Evolutionary conservation across 2,329 filamentous ascomycete species (phyloP), one percentile per base, ranked within the genome.

Genomic region (Aspergillus amoenus): DNA sequence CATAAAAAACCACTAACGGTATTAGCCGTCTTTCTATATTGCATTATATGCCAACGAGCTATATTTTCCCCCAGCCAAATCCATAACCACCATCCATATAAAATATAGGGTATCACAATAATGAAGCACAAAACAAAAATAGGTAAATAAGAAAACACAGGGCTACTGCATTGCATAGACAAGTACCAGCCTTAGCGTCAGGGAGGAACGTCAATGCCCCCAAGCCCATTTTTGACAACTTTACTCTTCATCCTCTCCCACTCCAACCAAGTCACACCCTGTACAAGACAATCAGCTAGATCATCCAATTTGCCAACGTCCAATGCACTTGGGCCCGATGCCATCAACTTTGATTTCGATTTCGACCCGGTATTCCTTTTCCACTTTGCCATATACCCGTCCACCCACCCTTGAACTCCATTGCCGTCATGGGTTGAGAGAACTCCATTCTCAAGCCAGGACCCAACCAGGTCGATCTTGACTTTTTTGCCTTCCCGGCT

Each of bases 271-370:
- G 89, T 87, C 57, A 91, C 79, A 2, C 86, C 91, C 71, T 95
- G 91, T 53, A 94, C 70, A 24, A 94, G 75, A 69, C 87, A 89
- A 76, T 95, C 91, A 0, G 90, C 88, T 49, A 95, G 74, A 76
- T 95, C 91, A 72, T 95, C 91, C 52, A 93, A 72, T 73, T 94
- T 94, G n/a, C 67, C 70, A 34, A 73, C 64, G 37, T 62, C 45
- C 37, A 12, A 44, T 62, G 68, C 52, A 42, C 8, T 13, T 27
- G 43, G 22, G n/a, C n/a, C 22, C 27, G 43, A 3, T 3, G n/a
- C 7, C 18, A 18, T 22, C 27, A 18, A 11, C 11, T 48, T 47
- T 9, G 42, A 40, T 12, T 41, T 47, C 2, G 50, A 44, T 34
- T 30, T 47, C 11, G 44, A n/a, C 9, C 34, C 34, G 4, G 44